Percentiles rank a stretch among this genome's conserved stretches.
Conservation (phyloP, 129 eudicot genomes). For the carrot (Daucus carota) region DNA sequence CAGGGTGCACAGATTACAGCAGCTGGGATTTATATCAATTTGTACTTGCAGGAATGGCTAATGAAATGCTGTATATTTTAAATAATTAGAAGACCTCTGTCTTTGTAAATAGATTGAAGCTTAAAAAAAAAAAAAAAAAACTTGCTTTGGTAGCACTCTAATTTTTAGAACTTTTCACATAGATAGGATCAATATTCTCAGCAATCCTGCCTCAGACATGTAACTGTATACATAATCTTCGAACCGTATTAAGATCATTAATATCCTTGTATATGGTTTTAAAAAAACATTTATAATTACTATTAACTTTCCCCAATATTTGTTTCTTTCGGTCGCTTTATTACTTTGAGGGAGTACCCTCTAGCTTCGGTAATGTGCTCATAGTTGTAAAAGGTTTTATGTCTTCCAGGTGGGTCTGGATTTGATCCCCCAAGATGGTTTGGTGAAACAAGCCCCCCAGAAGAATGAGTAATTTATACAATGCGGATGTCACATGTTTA, state of each 20-base stretch:
- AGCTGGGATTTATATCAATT: background rate
- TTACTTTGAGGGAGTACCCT: background rate
- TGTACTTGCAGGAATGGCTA: background rate
- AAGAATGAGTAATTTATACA: conserved; percentile 20
- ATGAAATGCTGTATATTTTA: background rate
- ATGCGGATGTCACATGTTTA: background rate
- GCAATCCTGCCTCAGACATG: background rate
- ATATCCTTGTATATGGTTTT: background rate
- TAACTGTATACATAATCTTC: background rate
- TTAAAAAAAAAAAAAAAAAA: no score
- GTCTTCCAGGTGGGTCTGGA: conserved; percentile 74
- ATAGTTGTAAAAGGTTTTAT: background rate
- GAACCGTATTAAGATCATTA: background rate
- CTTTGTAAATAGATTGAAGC: background rate
- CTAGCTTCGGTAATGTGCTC: background rate
- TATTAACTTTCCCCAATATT: background rate
- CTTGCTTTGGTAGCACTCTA: background rate
- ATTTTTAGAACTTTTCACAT: background rate
- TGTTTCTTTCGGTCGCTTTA: background rate
- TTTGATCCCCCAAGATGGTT: conserved; percentile 98
- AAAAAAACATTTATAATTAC: background rate
- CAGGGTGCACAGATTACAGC: background rate
- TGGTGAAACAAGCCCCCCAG: conserved; percentile 56
- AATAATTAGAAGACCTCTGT: background rate
- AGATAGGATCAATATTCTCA: background rate